Evolutionary conservation across 176 grass and related monocot genomes (phyloP), one percentile per base, ranked within the genome.

Genomic region (Puccinellia tenuiflora): DNA sequence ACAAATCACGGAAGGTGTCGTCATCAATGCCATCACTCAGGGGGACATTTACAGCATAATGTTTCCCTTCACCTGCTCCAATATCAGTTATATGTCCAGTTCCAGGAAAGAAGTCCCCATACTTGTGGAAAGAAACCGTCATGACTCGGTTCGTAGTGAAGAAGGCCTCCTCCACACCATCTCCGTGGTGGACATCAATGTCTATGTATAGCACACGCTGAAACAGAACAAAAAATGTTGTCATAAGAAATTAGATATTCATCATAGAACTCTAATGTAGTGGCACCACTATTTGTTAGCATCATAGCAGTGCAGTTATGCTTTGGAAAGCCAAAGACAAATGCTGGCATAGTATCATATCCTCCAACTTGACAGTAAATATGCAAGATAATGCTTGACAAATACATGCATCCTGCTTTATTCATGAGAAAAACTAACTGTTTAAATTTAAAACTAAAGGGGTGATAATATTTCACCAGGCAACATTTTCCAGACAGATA

Each of bases 181-280:
- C 94, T 82, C 94, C 94, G 80, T 97, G 94, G 88, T 94, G 94
- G 55, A 97, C 90, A 88, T 97, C 94, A 87, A 97, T 97, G 90
- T 97, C 94, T 73, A 94, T 84, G 68, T 97, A 97, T 45, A 97
- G 79, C 75, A 97, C 94, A 59, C 94, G 91, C 94, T 97, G 69
- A 39, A 90, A 79, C 42, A 88, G 79, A 63, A 91, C 47, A 29
- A 40, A 59, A 73, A 73, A 84, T 54, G 14, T n/a, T n/a, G 37
- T 40, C 6, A 77, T 85, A 30, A 89, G 71, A 38, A 69, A 57
- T 56, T 52, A 60, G 57, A 63, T 72, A 73, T 48, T 7, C 18
- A 26, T 65, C 18, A 21, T 84, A 64, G n/a, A 66, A 78, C 43
- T 52, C 78, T 47, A 68, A 46, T 68, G 29, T 82, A 31, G 29